Evolutionary conservation across 805 yeast species (phyloP).

Genomic region (Candida pini): DNA sequence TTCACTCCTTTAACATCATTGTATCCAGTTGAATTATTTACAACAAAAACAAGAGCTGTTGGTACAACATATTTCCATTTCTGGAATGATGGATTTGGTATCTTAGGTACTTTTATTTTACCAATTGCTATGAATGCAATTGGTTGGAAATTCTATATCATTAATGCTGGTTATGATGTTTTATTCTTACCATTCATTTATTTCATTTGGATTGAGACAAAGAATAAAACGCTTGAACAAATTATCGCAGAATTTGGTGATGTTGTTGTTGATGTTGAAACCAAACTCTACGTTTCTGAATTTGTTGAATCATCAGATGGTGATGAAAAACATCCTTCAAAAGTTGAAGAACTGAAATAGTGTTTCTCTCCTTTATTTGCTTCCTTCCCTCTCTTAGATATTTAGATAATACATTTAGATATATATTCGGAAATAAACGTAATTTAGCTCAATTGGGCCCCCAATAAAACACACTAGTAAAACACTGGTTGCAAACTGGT

Average conservation of each 20-base stretch:
- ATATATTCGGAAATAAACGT: no score
- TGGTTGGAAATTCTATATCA: constrained; percentile 29
- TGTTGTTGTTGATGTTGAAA: background rate
- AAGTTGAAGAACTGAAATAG: no score
- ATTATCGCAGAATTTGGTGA: constrained; percentile 72
- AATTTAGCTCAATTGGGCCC: no score
- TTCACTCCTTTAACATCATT: constrained; percentile 40
- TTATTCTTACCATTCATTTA: constrained; percentile 17
- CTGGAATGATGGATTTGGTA: constrained; percentile 12
- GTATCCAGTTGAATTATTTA: constrained; percentile 39
- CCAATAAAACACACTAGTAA: no score
- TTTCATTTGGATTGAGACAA: constrained; percentile 29
- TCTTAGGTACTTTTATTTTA: constrained; percentile 27
- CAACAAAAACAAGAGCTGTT: constrained; percentile 21
- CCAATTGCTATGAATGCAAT: constrained; percentile 35
- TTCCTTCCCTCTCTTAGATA: no score
- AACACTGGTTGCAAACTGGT: no score
- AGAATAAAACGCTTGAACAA: constrained; percentile 34
- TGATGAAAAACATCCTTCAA: no score
- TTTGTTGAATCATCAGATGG: no score
- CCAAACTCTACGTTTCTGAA: no score
- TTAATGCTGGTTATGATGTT: constrained; percentile 17
- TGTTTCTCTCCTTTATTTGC: no score
- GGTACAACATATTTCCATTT: constrained; percentile 13
- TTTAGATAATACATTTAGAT: no score